These are phyloP conservation scores for Dryas drummondii DNA, from an alignment of 306 rosid genomes.

Conservation along the genomic window DNA sequence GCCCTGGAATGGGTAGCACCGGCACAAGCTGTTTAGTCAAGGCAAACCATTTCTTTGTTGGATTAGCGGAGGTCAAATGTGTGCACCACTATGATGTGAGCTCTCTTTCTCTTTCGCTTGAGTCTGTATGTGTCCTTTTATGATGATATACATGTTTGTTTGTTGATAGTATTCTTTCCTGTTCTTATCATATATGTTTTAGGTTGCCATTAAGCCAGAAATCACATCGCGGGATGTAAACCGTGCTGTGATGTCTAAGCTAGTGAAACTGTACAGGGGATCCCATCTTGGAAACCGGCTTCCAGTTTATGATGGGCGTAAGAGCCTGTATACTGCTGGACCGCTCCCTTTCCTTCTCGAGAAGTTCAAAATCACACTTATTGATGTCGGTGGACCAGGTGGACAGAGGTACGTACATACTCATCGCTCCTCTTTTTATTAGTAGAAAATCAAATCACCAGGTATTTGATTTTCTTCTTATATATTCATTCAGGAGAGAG, in stretches of 20 bases:
- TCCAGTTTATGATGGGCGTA: no score
- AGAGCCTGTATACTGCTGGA: no score
- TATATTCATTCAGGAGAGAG: no score
- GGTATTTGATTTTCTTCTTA: constrained; percentile 10
- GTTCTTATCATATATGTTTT: constrained; percentile 9
- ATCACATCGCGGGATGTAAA: no score
- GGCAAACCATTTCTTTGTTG: no score
- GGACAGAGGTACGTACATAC: constrained; percentile 62
- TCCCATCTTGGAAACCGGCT: no score
- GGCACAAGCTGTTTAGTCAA: constrained; percentile 68
- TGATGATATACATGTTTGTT: no score
- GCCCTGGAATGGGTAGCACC: constrained; percentile 82
- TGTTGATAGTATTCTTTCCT: constrained; percentile 6
- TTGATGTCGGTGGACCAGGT: constrained; percentile 85
- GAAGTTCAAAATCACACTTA: constrained; percentile 61
- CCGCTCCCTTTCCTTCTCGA: no score
- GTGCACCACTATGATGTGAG: constrained; percentile 97
- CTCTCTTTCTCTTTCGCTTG: constrained; percentile 4
- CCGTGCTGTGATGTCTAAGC: no score
- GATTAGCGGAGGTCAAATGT: constrained; percentile 79
- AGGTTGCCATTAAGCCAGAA: constrained; percentile 95
- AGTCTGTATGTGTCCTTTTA: background rate
- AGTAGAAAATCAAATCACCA: background rate
- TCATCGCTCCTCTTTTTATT: background rate
- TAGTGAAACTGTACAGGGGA: no score